Base-by-base conservation (phyloP, 257 asterid genomes). In the Solanum ossicruentum region DNA sequence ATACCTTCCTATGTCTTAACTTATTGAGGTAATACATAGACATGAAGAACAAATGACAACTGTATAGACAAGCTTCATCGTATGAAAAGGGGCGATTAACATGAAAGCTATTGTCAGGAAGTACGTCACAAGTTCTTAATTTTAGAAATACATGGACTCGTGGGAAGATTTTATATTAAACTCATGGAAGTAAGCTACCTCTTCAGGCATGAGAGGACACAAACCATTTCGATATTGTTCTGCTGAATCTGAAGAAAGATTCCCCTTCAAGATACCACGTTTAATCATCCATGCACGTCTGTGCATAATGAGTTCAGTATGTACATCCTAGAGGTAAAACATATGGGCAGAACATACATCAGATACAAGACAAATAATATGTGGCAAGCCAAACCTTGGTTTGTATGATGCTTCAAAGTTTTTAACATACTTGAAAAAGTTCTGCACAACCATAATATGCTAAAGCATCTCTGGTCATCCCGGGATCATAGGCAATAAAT, bases 121-220 rank as follows among this genome's bases (percentile, higher is more conserved):
- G 82, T 45, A 51, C 16, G 5, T 77, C 82, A 77, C 63, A 51
- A 23, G 61, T 51, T 26, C 16, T 51, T 45, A 51, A 13, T 49
- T 9, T 51, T 77, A 36, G 17, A 10, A 23, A 49, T 77, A 23
- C 82, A 51, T 49, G 45, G 51, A 51, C 16, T 26, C 12, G 11
- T 58, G 36, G 8, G 57, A 36, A 79, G 66, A 36, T 67, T 52
- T 79, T 52, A 45, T 15, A 75, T 21, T 39, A 49, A 20, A 43
- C 80, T 17, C 21, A 78, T 73, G 52, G 84, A 78, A 70, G 61
- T 39, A 78, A 63, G 90, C 51, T 93, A 96, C 99, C 93, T 97
- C 99, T 91, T 97, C 99, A 0, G 99, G 99, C 98, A 95, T 93
- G 82, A 97, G 98, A n/a, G 98, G 99, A 39, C 99, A 97, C 84